Evolutionary conservation across 2,329 filamentous ascomycete species (phyloP), one percentile per base, ranked within the genome.

Genomic region (Cordyceps pruinosa): DNA sequence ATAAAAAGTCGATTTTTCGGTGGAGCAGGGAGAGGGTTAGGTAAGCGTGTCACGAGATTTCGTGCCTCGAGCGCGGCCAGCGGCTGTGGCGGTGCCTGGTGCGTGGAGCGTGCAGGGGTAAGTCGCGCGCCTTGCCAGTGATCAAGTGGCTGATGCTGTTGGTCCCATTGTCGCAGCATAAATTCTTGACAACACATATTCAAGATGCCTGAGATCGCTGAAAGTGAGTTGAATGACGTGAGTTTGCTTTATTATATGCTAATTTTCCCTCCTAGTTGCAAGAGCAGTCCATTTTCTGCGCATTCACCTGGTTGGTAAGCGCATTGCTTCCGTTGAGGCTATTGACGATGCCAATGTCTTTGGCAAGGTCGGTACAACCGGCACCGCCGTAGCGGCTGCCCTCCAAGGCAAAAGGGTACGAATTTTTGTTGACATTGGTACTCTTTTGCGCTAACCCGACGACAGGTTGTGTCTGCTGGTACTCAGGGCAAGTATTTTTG

Each of bases 401-500:
- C 77, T 97, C 66, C 79, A 79, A 4, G 90, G 90, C 5, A 93
- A 88, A 66, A 90, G 84, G 66, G 76, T 77, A 58, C 45, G 59
- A 5, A 1, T 7, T 25, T 32, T 12, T 26, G 7, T 3, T 32
- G 21, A 12, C 26, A 21, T 32, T 37, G 17, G 17, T 10, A 35
- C 50, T 61, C 12, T 8, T 15, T 44, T 41, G n/a, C 21, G 8
- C 48, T 47, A 12, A 51, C 48, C 61, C 48, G 13, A 23, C 48
- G 1, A 10, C 42, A 77, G 76, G 84, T 85, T 4, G 59, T 83
- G 9, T 78, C 77, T 55, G 89, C 88, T 4, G 89, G 88, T 4
- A 90, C 88, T 59, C 94, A 97, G 69, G 94, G 94, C 10, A 99
- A 97, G 80, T 97, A 97, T 69, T 97, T 99, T 70, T 99, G 94